Evolutionary conservation across 208 protist species (phyloP).

Genomic region (Herpetomonas samuelpessoai): DNA sequence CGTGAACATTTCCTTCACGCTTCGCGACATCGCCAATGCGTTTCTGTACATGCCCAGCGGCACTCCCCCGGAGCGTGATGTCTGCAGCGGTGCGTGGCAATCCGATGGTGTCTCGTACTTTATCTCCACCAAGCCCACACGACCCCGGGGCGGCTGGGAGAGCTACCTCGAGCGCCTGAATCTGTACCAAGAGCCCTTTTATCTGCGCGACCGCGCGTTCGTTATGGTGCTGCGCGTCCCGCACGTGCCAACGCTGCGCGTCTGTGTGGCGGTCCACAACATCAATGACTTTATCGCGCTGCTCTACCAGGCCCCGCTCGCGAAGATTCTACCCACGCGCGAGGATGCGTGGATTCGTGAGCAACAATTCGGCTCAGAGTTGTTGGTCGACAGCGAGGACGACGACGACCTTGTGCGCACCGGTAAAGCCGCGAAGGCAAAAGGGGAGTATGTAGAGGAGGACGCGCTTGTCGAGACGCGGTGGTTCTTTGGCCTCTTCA

Average conservation of each 20-base stretch:
- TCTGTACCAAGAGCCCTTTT: conserved; percentile 62
- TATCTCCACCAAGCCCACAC: conserved; percentile 35
- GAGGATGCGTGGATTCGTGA: conserved; percentile 45
- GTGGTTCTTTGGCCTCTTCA: conserved; percentile 37
- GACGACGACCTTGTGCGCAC: conserved; percentile 3
- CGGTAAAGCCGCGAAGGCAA: background rate
- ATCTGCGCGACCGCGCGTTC: conserved; percentile 52
- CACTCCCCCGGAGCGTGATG: conserved; percentile 26
- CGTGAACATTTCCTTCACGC: conserved; percentile 62
- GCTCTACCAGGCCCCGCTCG: conserved; percentile 34
- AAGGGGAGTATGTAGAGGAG: background rate
- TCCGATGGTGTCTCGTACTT: conserved; percentile 58
- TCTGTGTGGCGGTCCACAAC: conserved; percentile 68
- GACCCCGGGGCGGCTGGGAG: conserved; percentile 43
- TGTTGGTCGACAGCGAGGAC: conserved; percentile 11
- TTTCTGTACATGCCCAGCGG: conserved; percentile 44
- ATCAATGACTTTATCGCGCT: conserved; percentile 63
- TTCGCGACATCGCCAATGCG: conserved; percentile 58
- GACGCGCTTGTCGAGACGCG: conserved; percentile 16
- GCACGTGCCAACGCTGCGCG: conserved; percentile 51
- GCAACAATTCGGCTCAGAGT: conserved; percentile 14
- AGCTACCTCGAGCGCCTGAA: conserved; percentile 63
- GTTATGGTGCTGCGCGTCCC: conserved; percentile 64
- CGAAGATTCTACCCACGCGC: conserved; percentile 26
- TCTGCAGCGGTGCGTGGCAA: conserved; percentile 39